Base-by-base conservation (phyloP, 805 yeast genomes). In the Scheffersomyces spartinae region DNA sequence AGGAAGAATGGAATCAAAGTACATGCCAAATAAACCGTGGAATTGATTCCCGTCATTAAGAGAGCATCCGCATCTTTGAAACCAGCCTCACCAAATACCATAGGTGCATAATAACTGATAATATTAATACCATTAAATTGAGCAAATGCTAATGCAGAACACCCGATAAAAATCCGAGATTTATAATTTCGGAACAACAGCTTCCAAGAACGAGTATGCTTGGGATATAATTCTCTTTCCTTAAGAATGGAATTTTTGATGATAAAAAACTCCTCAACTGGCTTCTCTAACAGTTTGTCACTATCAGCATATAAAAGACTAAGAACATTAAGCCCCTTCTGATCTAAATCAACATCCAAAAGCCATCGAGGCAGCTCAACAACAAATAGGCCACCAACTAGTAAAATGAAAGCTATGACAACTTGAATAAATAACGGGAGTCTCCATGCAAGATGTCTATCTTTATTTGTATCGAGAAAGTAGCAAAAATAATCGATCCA, bases 341-440 rank as follows among this genome's bases (percentile, higher is more conserved):
- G 68, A 33, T 76, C 83, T 35, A 64, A 69, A 44, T 84, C 94
- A 33, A 78, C 77, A 46, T 81, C 86, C 18, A 86, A 55, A 26
- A 86, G 59, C 94, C 95, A 85, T 37, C 95, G 64, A 4, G 96
- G 96, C 25, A 86, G 74, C 43, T 85, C 96, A 4, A 82, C 85
- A 19, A 86, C 72, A 31, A 79, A 61, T 27, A 75, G 70, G 1
- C 94, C 77, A 3, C 96, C 96, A 3, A 70, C 35, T 15, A 74
- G 72, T 15, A 85, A 55, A 4, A 77, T 53, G 2, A 66, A 32
- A 0, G 94, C 94, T 43, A 86, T 74, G 3, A 76, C 43, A 26
- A 81, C 78, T 47, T 84, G 95, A 25, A 81, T 55, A 28, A 76
- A 68, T 23, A 84, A 55, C 1, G 95, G 94, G 13, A 80, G 40